Evolutionary conservation across 2,329 filamentous ascomycete species (phyloP), one percentile per base, ranked within the genome.

Genomic region (Sporothrix protearum): DNA sequence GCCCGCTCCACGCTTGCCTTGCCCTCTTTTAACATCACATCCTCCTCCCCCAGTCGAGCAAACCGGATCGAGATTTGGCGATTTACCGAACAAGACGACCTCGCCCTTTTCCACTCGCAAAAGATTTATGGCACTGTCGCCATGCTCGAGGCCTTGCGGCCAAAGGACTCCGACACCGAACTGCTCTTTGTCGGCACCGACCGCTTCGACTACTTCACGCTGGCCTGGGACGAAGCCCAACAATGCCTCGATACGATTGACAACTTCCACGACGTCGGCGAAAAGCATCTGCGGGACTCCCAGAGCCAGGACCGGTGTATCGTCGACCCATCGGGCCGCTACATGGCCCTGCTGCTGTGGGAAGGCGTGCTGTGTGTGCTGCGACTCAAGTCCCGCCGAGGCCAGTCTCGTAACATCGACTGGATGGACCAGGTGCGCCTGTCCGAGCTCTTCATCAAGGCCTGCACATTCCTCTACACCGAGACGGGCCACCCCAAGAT

Each of bases 101-200:
- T 94, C 71, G 80, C 83, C 0, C 86, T 94, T 72, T 84, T 88
- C 45, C 87, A 85, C 74, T 91, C 92, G 2, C 91, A 90, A 77
- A 84, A 89, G 74, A 85, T 98, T 71, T 95, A 95, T 79, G 96
- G 95, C 78, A 92, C 91, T 75, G 90, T 98, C 76, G 91, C 92
- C 8, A 92, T 97, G 84, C 86, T 97, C 16, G 88, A 96, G 77
- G 91, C 89, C 77, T 85, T 99, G 64, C 89, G 89, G 33, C 93
- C 94, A 6, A 88, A 89, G 66, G 88, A 92, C 76, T 89, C 90
- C 36, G 81, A 85, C 5, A 93, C 90, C 64, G 94, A 98, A 76
- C 88, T 97, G 73, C 87, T 99, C 73, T 97, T 99, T 78, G 87
- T 99, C 71, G 95, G 94, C 67, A 99, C 96, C 63, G 92, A 97